Conservation (phyloP, 1,139 yeast genomes). For the Lizanozyma gosingica region DNA sequence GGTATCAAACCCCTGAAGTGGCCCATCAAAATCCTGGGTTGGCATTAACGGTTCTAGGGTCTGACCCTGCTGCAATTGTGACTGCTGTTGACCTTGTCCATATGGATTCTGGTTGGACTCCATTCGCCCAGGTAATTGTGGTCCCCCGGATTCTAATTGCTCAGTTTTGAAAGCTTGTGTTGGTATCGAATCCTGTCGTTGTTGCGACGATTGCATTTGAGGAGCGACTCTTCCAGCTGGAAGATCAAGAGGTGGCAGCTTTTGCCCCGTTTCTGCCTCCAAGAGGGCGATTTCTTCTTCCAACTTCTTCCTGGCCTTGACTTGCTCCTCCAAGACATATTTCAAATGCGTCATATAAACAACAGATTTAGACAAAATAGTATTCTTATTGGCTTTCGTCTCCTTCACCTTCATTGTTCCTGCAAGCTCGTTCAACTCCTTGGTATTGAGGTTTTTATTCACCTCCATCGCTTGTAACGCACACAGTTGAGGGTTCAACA, state of each 20-base stretch:
- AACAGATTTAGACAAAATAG: conserved; percentile 58
- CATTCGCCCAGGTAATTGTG: not conserved
- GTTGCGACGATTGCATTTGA: not conserved
- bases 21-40: not conserved
- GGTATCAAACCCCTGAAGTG: not conserved
- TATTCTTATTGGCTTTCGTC: conserved; percentile 63
- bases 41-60: not conserved
- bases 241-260: not conserved
- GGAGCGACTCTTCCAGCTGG: not conserved
- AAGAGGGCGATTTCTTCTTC: conserved; percentile 10
- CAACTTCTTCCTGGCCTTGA: conserved; percentile 15
- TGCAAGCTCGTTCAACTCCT: conserved; percentile 30
- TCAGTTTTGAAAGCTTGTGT: not conserved
- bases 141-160: not conserved
- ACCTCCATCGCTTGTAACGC: conserved; percentile 41
- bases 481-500: conserved; percentile 42
- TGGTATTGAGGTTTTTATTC: conserved; percentile 21
- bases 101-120: not conserved
- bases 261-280: not conserved
- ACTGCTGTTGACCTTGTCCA: not conserved
- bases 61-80: no score
- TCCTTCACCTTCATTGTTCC: conserved; percentile 43
- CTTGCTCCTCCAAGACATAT: conserved; percentile 33
- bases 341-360: conserved; percentile 54
- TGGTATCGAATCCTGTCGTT: not conserved